A percentile compares a stretch with the other conserved stretches of the same genome.
Evolutionary conservation across 345 rosid genomes (phyloP).

Genomic region (Geranium rotundifolium): DNA sequence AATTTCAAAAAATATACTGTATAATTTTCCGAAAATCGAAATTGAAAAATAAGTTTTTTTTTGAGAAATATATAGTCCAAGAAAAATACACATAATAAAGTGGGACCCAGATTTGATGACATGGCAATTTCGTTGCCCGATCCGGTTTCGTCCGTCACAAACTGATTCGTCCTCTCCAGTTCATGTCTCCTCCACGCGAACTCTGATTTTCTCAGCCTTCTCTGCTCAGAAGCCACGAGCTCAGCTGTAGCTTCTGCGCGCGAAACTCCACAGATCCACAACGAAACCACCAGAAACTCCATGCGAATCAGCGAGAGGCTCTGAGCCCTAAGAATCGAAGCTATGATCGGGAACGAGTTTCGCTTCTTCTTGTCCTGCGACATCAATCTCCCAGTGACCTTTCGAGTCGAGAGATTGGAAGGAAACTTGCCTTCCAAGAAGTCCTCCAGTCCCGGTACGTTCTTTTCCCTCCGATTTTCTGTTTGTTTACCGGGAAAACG

Average conservation of each 20-base stretch:
- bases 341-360: conserved; percentile 78
- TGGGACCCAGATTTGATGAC: neutral
- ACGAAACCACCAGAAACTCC: neutral
- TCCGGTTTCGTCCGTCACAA: neutral
- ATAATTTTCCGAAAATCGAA: too few species aligned
- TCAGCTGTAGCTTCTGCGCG: neutral
- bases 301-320: neutral
- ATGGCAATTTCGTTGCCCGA: neutral
- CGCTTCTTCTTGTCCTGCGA: conserved; percentile 96
- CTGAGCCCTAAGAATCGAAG: conserved; percentile 1
- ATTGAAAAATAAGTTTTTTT: too few species aligned
- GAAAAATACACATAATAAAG: too few species aligned
- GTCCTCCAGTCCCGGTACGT: conserved; percentile 41
- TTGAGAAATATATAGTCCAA: too few species aligned
- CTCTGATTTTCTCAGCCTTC: neutral
- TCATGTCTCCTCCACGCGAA: neutral
- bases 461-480: neutral
- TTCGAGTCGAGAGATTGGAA: conserved; percentile 77
- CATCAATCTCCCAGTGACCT: conserved; percentile 82
- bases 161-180: neutral
- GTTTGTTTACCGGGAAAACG: neutral
- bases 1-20: too few species aligned
- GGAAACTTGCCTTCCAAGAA: conserved; percentile 49
- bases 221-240: neutral
- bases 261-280: neutral